Evolutionary conservation across 345 rosid species (phyloP).

Genomic region (Odontarrhena argentea): DNA sequence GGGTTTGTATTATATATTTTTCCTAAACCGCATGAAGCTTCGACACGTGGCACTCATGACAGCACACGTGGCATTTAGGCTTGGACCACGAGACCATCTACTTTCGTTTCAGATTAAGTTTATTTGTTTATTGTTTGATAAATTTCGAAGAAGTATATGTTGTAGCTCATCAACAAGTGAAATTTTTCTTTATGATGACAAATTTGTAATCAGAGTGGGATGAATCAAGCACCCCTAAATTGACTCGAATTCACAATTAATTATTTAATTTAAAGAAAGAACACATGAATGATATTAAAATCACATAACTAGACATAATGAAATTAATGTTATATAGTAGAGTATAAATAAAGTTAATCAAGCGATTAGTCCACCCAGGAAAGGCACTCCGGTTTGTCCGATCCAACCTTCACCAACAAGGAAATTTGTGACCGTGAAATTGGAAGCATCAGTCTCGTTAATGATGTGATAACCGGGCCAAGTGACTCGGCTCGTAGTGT

Average conservation of each 20-base stretch:
- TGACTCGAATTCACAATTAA: slow-evolving; percentile 20
- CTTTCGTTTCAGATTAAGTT: neutral
- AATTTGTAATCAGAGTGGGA: slow-evolving; percentile 4
- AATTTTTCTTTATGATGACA: neutral
- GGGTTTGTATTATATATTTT: slow-evolving; percentile 2
- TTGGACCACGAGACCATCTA: neutral
- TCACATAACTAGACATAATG: neutral
- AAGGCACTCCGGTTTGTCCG: slow-evolving; percentile 67
- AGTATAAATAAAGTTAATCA: slow-evolving; percentile 11
- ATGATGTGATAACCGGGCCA: slow-evolving; percentile 78
- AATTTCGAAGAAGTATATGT: neutral
- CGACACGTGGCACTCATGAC: slow-evolving; percentile 3
- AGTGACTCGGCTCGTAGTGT: slow-evolving; percentile 58
- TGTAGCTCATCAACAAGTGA: neutral
- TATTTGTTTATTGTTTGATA: slow-evolving; percentile 14
- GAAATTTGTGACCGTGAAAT: slow-evolving; percentile 65
- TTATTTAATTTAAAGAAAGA: slow-evolving; percentile 19
- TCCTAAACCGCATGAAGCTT: slow-evolving; percentile 8
- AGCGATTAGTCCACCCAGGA: slow-evolving; percentile 40
- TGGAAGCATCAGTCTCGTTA: slow-evolving; percentile 62
- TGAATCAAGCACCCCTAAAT: slow-evolving; percentile 25
- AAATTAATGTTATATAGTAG: neutral
- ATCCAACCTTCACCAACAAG: slow-evolving; percentile 70
- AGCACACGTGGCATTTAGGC: slow-evolving; percentile 16
- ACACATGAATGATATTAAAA: slow-evolving; percentile 28